Conservation (phyloP, 1,139 yeast genomes). For the Geotrichum fermentans region DNA sequence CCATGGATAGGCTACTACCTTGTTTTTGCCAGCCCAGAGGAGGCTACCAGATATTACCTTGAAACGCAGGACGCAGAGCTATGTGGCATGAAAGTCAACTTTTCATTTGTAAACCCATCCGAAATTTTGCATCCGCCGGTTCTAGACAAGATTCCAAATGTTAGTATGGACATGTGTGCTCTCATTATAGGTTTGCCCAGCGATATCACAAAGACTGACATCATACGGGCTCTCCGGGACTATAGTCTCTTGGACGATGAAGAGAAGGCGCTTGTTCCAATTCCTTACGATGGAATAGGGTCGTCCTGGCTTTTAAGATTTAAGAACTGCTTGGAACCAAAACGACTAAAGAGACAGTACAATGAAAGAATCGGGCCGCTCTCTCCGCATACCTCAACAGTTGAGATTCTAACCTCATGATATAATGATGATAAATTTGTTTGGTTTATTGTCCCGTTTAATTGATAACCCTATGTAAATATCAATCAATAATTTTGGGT, state of each 20-base stretch:
- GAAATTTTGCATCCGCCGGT: slow-evolving; percentile 27
- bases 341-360: slow-evolving; percentile 48
- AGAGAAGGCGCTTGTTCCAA: slow-evolving; percentile 34
- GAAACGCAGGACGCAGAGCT: slow-evolving; percentile 49
- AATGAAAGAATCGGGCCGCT: no score
- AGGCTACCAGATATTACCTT: slow-evolving; percentile 44
- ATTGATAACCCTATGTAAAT: no score
- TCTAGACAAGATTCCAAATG: slow-evolving; percentile 30
- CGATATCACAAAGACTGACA: slow-evolving; percentile 29
- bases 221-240: slow-evolving; percentile 42
- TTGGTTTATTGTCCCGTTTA: no score
- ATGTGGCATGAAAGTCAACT: slow-evolving; percentile 48
- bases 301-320: slow-evolving; percentile 47
- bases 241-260: slow-evolving; percentile 39
- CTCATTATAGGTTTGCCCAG: slow-evolving; percentile 40
- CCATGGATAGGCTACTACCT: slow-evolving; percentile 51
- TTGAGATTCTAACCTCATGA: no score
- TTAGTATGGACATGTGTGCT: slow-evolving; percentile 33
- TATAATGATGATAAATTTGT: no score
- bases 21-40: slow-evolving; percentile 47
- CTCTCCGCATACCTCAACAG: no score
- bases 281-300: slow-evolving; percentile 30
- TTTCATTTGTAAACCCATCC: slow-evolving; percentile 42
- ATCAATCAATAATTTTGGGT: no score
- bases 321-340: slow-evolving; percentile 45